phyloP scores from a whole-genome alignment of 2,329 filamentous ascomycete genomes.

The Orbilia brochopaga region DNA sequence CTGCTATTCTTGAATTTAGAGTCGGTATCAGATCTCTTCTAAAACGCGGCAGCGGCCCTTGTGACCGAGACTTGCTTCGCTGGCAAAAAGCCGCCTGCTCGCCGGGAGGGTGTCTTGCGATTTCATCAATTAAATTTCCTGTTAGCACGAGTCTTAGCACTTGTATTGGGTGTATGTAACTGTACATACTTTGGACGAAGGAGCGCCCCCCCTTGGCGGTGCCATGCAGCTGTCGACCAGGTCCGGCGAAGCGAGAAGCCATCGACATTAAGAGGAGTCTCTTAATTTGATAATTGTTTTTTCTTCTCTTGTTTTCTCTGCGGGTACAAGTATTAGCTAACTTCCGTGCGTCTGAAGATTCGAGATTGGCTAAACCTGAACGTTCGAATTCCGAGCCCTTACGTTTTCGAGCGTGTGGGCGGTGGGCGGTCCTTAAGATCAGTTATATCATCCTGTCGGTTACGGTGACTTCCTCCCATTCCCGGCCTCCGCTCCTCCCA shows the following conservation, averaged over 20 bases:
- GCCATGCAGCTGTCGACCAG: slow-evolving; percentile 46
- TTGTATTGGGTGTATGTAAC: slow-evolving; percentile 18
- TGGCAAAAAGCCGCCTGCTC: slow-evolving; percentile 44
- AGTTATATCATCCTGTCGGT: slow-evolving; percentile 45
- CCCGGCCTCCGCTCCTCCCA: slow-evolving; percentile 48
- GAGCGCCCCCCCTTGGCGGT: slow-evolving; percentile 22
- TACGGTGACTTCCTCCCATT: slow-evolving; percentile 51
- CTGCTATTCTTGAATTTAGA: slow-evolving; percentile 51
- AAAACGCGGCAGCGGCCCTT: slow-evolving; percentile 51
- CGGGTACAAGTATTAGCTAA: not conserved
- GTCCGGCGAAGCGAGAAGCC: slow-evolving; percentile 43
- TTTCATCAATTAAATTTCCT: no score
- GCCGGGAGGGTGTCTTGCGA: slow-evolving; percentile 25
- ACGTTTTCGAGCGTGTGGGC: slow-evolving; percentile 31
- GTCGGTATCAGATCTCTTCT: slow-evolving; percentile 48
- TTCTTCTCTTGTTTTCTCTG: not conserved
- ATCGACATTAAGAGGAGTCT: slow-evolving; percentile 23
- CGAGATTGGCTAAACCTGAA: slow-evolving; percentile 25
- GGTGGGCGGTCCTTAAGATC: not conserved
- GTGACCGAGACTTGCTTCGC: slow-evolving; percentile 51
- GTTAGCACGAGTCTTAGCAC: no score
- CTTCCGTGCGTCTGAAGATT: not conserved
- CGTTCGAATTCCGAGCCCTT: slow-evolving; percentile 32
- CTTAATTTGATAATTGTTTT: not conserved
- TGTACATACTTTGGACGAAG: slow-evolving; percentile 48